These are phyloP conservation scores for Scortechinia acanthostroma DNA, from an alignment of 2,329 filamentous ascomycete species.

Conservation along the genomic window DNA sequence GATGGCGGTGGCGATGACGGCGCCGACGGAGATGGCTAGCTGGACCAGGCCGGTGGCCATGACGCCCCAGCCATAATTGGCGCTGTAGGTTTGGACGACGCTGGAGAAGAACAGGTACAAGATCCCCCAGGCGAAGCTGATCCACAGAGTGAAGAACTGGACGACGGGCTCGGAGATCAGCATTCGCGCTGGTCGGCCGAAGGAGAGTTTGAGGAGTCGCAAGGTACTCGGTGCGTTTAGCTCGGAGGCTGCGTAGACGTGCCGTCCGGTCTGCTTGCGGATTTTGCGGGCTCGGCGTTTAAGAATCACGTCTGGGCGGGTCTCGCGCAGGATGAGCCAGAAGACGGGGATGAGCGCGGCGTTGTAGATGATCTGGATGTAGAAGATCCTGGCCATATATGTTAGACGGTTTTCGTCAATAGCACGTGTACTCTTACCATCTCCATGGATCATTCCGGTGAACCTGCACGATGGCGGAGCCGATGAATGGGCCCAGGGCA, in stretches of 20 bases:
- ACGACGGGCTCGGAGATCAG: conserved; percentile 19
- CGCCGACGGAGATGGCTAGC: conserved; percentile 4
- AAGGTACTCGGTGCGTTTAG: not conserved
- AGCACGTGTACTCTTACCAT: conserved; percentile 10
- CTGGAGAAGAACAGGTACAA: conserved; percentile 19
- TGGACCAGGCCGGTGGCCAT: conserved; percentile 4
- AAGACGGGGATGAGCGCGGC: conserved; percentile 28
- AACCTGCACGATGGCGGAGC: conserved; percentile 14
- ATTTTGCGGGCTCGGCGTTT: conserved; percentile 7
- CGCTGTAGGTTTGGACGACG: conserved; percentile 9
- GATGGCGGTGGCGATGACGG: conserved; percentile 7
- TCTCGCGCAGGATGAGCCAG: conserved; percentile 15
- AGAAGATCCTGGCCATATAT: conserved; percentile 16
- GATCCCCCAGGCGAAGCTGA: conserved; percentile 19
- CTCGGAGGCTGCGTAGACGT: conserved; percentile 24
- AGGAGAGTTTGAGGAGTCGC: not conserved
- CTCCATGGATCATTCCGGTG: conserved; percentile 16
- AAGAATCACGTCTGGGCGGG: conserved; percentile 9
- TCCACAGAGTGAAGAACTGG: conserved; percentile 15
- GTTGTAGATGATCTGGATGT: conserved; percentile 29
- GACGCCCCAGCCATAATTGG: conserved; percentile 10
- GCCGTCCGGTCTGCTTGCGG: conserved; percentile 5
- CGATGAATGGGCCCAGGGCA: conserved; percentile 19
- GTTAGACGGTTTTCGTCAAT: not conserved
- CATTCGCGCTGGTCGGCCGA: conserved; percentile 14